Evolutionary conservation across 495 filamentous ascomycete genomes (phyloP).

Genomic region (Penicillium nucicola): DNA sequence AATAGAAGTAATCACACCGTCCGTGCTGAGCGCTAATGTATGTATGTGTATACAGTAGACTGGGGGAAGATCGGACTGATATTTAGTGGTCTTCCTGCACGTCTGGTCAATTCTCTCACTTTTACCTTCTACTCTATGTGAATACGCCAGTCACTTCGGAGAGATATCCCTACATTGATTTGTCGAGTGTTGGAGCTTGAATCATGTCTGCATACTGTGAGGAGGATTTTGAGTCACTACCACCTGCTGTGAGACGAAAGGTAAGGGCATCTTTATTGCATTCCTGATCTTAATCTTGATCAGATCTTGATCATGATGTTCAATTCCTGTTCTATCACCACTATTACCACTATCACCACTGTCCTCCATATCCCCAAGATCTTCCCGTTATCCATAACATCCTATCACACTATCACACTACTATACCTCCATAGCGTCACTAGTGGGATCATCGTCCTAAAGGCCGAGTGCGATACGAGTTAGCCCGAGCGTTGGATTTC

Average conservation of each 20-base stretch:
- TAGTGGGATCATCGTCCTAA: neutral
- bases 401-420: neutral
- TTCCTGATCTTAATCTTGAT: neutral
- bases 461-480: too few relatives aligned
- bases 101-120: neutral
- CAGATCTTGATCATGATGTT: neutral
- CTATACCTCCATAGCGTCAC: neutral
- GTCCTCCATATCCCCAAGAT: too few relatives aligned
- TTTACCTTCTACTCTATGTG: neutral
- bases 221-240: constrained; percentile 33
- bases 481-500: constrained; percentile 4
- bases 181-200: too few relatives aligned
- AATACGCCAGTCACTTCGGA: neutral
- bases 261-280: constrained; percentile 17
- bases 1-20: constrained; percentile 24
- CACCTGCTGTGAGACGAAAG: constrained; percentile 35
- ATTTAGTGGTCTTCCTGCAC: neutral
- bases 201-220: constrained; percentile 8
- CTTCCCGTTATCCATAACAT: too few relatives aligned
- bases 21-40: constrained; percentile 16
- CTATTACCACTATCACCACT: too few relatives aligned
- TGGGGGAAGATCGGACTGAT: neutral
- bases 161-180: too few relatives aligned
- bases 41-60: too few relatives aligned
- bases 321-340: neutral